Conservation (phyloP, 2,329 filamentous ascomycete genomes). For the Pyrenophora teres region DNA sequence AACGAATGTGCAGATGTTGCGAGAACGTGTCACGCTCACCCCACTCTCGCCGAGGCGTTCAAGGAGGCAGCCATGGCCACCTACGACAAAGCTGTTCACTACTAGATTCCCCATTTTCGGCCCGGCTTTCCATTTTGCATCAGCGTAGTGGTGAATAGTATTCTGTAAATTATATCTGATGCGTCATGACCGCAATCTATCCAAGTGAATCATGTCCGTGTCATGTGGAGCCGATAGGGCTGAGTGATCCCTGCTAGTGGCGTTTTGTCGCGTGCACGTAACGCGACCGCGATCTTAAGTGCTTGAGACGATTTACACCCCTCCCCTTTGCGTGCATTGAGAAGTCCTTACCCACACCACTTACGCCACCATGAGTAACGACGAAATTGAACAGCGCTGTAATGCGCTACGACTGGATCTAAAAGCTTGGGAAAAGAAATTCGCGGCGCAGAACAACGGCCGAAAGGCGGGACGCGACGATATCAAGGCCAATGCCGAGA, state of each 20-base stretch:
- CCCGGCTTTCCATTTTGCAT: conserved; percentile 39
- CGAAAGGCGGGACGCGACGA: conserved; percentile 74
- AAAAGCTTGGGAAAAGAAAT: conserved; percentile 75
- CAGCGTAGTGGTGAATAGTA: conserved; percentile 50
- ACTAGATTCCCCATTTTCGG: conserved; percentile 56
- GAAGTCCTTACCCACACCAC: conserved; percentile 5
- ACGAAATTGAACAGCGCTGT: conserved; percentile 65
- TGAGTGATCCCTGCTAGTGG: conserved; percentile 25
- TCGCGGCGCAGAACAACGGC: conserved; percentile 65
- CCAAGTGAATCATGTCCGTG: conserved; percentile 8
- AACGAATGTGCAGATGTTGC: conserved; percentile 41
- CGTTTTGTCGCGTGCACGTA: conserved; percentile 28
- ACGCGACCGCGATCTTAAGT: conserved; percentile 38
- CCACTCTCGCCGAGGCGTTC: conserved; percentile 94
- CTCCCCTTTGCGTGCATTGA: conserved; percentile 15
- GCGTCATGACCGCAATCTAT: conserved; percentile 30
- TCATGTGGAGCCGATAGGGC: conserved; percentile 26
- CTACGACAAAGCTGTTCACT: conserved; percentile 94
- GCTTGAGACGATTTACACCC: conserved; percentile 23
- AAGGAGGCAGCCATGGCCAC: conserved; percentile 99
- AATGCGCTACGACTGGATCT: conserved; percentile 80
- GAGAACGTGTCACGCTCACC: conserved; percentile 94
- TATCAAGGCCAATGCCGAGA: conserved; percentile 73
- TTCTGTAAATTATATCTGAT: conserved; percentile 47
- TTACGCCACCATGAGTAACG: conserved; percentile 33